Base-by-base conservation (phyloP, 495 filamentous ascomycete species). In the Hamigera avellanea region DNA sequence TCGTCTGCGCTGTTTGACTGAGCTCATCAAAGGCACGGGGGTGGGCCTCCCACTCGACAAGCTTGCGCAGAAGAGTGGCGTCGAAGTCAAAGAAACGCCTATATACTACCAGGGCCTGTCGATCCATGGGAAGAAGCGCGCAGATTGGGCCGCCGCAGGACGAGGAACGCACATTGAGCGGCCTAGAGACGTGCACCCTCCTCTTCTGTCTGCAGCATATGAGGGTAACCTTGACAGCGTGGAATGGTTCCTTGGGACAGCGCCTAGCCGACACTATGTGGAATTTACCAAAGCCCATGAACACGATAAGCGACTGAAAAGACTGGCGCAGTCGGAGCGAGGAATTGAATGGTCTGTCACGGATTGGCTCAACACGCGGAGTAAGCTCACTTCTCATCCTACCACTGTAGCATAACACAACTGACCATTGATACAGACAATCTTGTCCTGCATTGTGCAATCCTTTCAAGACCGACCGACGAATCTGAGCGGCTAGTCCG, bases 201-300 rank as follows among this genome's bases (percentile, higher is more conserved):
- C 80, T 1, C 54, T 83, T 9, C 58, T 86, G 1, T 44, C 64
- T 14, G 73, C 78, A 13, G 79, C 80, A 0, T 35, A 56, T 8
- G 30, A 49, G 8, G 78, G 78, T 12, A 73, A 57, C 13, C 50
- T 88, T 17, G 69, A 74, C 7, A 66, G 66, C 19, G 68, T 76
- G 0, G 74, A 85, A 48, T 88, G 78, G 74, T 81, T 81, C 46
- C 52, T 85, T 32, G 72, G 77, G 27, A 76, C 80, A 21, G 67
- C 73, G 0, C 79, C 81, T 0, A 44, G 66, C 40, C 57, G 76
- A 21, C 54, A 66, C 30, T 88, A 86, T 44, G 48, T 62, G 8
- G 66, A 79, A 27, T 88, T 83, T 43, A 61, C 68, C 9, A 68
- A 72, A 29, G 62, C 64, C 7, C 66, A 81, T 35, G 57, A 54